Evolutionary conservation across 495 filamentous ascomycete species (phyloP).

Genomic region (Penicillium riverlandense): DNA sequence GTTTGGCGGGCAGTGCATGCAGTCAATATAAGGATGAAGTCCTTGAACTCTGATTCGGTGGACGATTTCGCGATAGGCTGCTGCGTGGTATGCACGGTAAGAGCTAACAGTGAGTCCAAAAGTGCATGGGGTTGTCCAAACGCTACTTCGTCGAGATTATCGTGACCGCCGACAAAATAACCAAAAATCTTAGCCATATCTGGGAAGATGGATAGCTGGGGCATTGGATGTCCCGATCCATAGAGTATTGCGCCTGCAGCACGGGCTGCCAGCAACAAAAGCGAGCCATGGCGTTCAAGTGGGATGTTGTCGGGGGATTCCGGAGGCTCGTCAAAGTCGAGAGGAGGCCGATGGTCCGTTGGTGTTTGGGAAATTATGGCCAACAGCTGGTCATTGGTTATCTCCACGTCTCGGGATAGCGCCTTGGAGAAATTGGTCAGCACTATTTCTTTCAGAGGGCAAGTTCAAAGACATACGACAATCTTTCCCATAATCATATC

Average conservation of each 20-base stretch:
- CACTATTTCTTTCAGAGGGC: too few species aligned
- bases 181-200: constrained; percentile 52
- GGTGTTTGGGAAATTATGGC: constrained; percentile 27
- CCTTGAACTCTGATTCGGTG: constrained; percentile 24
- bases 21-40: constrained; percentile 53
- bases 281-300: constrained; percentile 62
- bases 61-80: constrained; percentile 13
- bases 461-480: constrained; percentile 45
- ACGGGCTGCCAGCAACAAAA: constrained; percentile 51
- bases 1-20: constrained; percentile 59
- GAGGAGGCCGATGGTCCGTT: constrained; percentile 29
- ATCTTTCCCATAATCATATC: constrained; percentile 73
- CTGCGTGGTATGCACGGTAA: constrained; percentile 26
- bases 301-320: constrained; percentile 56
- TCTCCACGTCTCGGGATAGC: constrained; percentile 62
- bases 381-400: constrained; percentile 46
- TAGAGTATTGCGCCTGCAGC: constrained; percentile 37
- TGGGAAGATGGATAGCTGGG: constrained; percentile 52
- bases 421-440: constrained; percentile 36
- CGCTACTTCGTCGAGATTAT: constrained; percentile 28
- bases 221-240: constrained; percentile 18
- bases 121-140: constrained; percentile 37
- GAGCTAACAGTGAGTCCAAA: constrained; percentile 31
- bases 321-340: constrained; percentile 36
- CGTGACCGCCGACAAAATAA: constrained; percentile 49